Base-by-base conservation (phyloP, 805 yeast species). In the Saturnispora kantuleensis region DNA sequence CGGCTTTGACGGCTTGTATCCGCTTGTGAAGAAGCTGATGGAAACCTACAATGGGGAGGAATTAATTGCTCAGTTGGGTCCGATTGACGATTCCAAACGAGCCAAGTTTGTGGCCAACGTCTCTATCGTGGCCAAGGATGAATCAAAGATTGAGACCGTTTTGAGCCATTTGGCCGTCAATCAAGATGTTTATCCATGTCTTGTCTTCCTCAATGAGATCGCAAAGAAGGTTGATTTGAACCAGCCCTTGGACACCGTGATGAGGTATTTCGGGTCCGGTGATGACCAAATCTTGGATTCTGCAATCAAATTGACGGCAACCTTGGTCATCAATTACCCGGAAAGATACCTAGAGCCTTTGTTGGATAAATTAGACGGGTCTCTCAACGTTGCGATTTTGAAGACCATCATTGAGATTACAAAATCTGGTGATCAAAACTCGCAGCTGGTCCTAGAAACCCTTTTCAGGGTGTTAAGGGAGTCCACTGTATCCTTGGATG, bases 291-390 rank as follows among this genome's bases (percentile, higher is more conserved):
- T 71, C 5, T 67, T 67, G 43, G 50, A 65, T 7, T 73, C 74
- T 17, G 69, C 82, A 1, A 73, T 82, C 1, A 68, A 70, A 40
- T 67, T 81, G 0, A 56, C 78, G 28, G 82, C 84, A 1, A 67
- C 71, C 10, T 56, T 76, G 18, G 64, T 73, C 9, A 60, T 70
- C 3, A 60, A 61, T 32, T 64, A 74, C 48, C 53, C 69, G 6
- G 52, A 57, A 1, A 56, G 50, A 4, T 67, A 70, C 45, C 53
- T 76, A n/a, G 64, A 69, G 0, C 50, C 48, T 8, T 49, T 77
- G 39, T 51, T 78, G 31, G 38, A 49, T 0, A 52, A 56, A 35
- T 51, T 57, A 36, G 34, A 40, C 4, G 10, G 7, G 13, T 33
- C 30, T 29, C 12, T 39, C 44, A 10, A 8, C 35, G 4, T 37